Base-by-base conservation (phyloP, 164 flowering plant species). In the Vitis amurensis region DNA sequence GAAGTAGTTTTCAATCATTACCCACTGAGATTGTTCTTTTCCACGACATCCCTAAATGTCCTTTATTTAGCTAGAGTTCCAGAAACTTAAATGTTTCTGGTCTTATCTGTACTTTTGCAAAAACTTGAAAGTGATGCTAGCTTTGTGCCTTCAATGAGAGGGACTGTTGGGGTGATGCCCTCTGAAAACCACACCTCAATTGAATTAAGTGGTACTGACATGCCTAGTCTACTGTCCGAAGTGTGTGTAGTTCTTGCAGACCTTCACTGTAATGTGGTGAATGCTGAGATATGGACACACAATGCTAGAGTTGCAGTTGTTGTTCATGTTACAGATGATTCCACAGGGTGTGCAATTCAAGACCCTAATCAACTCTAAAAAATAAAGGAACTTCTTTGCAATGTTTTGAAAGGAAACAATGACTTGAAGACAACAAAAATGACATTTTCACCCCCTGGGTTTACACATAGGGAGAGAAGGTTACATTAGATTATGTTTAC, bases 281-380 rank as follows among this genome's bases (percentile, higher is more conserved):
- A 86, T 73, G 96, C 97, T 11, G 97, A 90, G 76, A 81, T 93
- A 63, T 95, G 99, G 99, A 93, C 99, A 0, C 99, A 95, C 74
- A 93, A 91, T 61, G 79, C 87, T 30, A 76, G 97, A 66, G 94
- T 92, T 69, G 99, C 98, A 16, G 94, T 97, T 29, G 83, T 93
- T 8, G 88, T 95, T 61, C 85, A 88, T 70, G 90, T 95, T 30
- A 89, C 86, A 49, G 98, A 95, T 68, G 76, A 79, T 65, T 76
- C 80, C 64, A 89, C 89, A 1, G 91, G 91, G 15, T 62, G 79
- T 49, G 88, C 92, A 37, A 89, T 91, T 68, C 82, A 85, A 15
- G 97, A 95, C 64, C 82, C 91, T 2, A 76, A 79, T 37, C 86
- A 78, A 29, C 86, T 91, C 56, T 68, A 78, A 11, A 76, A 76